Base-by-base conservation (phyloP, 257 asterid species). In the Nicotiana tomentosiformis region DNA sequence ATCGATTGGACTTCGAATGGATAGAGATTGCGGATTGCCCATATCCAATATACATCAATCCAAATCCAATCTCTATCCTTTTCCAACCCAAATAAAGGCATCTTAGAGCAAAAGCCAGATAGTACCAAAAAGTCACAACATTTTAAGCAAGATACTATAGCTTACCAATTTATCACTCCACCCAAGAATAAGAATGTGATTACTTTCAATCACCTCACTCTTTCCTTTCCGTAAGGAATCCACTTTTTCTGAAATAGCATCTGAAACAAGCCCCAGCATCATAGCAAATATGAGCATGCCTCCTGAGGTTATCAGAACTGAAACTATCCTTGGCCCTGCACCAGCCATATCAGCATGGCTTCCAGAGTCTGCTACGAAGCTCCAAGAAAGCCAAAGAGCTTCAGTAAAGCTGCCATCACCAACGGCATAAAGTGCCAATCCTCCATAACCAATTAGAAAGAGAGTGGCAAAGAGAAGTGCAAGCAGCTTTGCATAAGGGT, bases 211-310 rank as follows among this genome's bases (percentile, higher is more conserved):
- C 86, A 95, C 99, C 91, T 95, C 99, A 74, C 99, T 95, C 92
- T 94, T 95, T 82, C 99, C 99, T 91, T 95, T 95, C 82, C 99
- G 91, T 84, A 95, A 82, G 1, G 99, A 95, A 88, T 95, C 99
- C 85, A 95, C 97, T 89, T 95, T 95, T 88, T 95, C 98, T 11
- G 99, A 95, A 66, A 95, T 95, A 84, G 99, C 97, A 93, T 95
- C 99, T 26, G 99, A 95, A 88, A 95, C 98, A 82, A 95, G 99
- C 83, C 99, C 99, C 81, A 95, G 88, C 99, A 95, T 95, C 99
- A 95, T 95, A 83, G 99, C 99, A 89, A 95, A 95, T 88, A 95
- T 93, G 77, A 95, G 98, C 99, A 95, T 95, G 86, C 97, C 99
- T 78, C 99, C 98, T 32, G 99, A 89, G 86, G 92, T 95, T 88